phyloP scores from a whole-genome alignment of 2,329 filamentous ascomycete genomes.

The Dryadomyces sulphureus region DNA sequence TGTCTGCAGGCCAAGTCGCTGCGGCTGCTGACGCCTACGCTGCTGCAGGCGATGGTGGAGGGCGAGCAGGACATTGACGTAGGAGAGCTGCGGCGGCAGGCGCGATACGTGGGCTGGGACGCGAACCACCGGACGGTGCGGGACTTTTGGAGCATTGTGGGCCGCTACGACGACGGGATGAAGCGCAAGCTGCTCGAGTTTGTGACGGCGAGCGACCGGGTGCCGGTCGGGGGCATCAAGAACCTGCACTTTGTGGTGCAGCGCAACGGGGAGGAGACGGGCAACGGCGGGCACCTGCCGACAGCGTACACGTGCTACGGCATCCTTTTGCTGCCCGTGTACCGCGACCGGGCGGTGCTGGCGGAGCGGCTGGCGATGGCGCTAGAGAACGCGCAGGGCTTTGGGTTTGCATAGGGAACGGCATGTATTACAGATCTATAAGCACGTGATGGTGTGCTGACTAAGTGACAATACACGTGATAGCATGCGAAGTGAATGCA shows the following conservation, averaged over 20 bases:
- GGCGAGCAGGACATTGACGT: constrained; percentile 73
- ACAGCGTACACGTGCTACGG: constrained; percentile 92
- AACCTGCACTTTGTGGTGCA: constrained; percentile 76
- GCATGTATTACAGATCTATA: not conserved
- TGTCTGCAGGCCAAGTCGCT: constrained; percentile 60
- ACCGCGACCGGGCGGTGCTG: constrained; percentile 54
- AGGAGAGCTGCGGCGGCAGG: constrained; percentile 50
- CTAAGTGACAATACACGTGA: no score
- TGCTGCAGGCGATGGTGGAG: constrained; percentile 68
- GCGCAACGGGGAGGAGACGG: constrained; percentile 52
- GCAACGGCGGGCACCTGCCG: constrained; percentile 46
- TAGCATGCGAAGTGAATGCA: no score
- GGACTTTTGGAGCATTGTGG: constrained; percentile 76
- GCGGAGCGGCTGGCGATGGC: constrained; percentile 68
- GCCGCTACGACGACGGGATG: constrained; percentile 50
- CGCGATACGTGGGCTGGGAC: constrained; percentile 73
- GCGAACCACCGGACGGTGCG: constrained; percentile 52
- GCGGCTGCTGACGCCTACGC: constrained; percentile 51
- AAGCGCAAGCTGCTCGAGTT: constrained; percentile 75
- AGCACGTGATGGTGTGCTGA: not conserved
- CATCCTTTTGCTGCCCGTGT: constrained; percentile 72
- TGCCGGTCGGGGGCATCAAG: constrained; percentile 74
- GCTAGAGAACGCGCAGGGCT: constrained; percentile 75
- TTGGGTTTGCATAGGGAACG: constrained; percentile 55
- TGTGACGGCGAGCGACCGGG: constrained; percentile 80